Conservation (phyloP, 75 land plant genomes). For the Sequoia sempervirens region DNA sequence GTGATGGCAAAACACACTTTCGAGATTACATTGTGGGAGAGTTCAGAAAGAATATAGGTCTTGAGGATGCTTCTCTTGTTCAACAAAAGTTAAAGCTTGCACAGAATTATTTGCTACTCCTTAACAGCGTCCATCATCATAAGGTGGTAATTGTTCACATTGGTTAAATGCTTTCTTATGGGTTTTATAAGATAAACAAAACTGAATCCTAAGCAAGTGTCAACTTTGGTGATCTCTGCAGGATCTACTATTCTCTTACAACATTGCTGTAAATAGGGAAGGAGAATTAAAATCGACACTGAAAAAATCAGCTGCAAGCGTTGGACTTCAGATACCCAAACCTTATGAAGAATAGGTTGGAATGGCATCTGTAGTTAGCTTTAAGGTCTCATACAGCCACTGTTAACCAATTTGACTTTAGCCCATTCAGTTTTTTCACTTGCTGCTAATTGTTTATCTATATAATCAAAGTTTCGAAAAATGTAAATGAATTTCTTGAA, state of each 20-base stretch:
- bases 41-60: conserved; percentile 37
- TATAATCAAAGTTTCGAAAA: not conserved
- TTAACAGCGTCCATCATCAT: conserved; percentile 74
- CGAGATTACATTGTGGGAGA: conserved; percentile 41
- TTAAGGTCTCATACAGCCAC: not conserved
- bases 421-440: not conserved
- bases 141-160: not conserved
- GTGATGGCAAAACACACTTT: conserved; percentile 49
- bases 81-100: conserved; percentile 55
- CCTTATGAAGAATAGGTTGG: not conserved
- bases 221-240: conserved; percentile 19
- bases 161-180: not conserved
- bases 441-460: not conserved
- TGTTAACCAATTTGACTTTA: not conserved
- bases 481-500: not conserved
- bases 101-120: conserved; percentile 50
- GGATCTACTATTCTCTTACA: conserved; percentile 75
- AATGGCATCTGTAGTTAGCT: not conserved
- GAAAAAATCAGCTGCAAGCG: conserved; percentile 84
- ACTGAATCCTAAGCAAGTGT: not conserved
- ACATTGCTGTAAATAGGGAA: conserved; percentile 84
- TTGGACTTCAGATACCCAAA: conserved; percentile 85
- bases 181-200: not conserved
- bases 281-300: conserved; percentile 66
- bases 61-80: conserved; percentile 16